Evolutionary conservation across 169 alveolate species (phyloP).

Genomic region (Eimeria acervulina): DNA sequence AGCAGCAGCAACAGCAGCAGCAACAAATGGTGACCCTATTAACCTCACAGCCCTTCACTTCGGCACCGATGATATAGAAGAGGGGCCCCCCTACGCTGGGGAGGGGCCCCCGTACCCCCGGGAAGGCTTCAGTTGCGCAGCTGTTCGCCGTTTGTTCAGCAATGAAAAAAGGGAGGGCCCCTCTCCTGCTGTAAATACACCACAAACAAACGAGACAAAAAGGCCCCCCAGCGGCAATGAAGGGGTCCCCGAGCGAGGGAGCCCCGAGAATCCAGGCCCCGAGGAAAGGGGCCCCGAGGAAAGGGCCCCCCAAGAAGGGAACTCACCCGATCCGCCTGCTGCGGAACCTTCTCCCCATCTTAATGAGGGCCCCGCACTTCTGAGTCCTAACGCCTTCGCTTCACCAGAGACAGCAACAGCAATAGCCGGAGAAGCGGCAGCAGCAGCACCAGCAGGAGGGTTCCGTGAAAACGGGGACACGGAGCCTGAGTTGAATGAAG

Average conservation of each 20-base stretch:
- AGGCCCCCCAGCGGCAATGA: not conserved
- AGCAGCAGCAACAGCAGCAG: constrained; percentile 13
- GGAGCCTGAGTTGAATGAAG: not conserved
- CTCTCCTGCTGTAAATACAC: not conserved
- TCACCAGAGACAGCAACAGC: not conserved
- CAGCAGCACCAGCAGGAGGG: not conserved
- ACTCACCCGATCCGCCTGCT: not conserved
- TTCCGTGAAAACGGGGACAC: not conserved
- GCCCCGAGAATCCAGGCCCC: not conserved
- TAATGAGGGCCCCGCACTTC: not conserved
- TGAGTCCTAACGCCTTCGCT: not conserved
- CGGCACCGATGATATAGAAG: not conserved
- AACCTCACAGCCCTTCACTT: constrained; percentile 56
- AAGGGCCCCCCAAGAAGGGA: no score
- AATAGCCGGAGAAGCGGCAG: not conserved
- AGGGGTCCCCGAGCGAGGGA: not conserved
- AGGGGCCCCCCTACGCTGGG: not conserved
- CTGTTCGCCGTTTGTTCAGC: constrained; percentile 44
- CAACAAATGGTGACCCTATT: constrained; percentile 3
- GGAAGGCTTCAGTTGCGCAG: not conserved
- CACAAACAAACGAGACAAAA: not conserved
- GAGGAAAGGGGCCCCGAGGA: not conserved
- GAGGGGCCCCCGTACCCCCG: constrained; percentile 44
- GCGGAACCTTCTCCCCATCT: not conserved
- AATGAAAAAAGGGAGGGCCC: not conserved